Conservation (phyloP, 2,329 filamentous ascomycete species). For the Diaporthe sp. region DNA sequence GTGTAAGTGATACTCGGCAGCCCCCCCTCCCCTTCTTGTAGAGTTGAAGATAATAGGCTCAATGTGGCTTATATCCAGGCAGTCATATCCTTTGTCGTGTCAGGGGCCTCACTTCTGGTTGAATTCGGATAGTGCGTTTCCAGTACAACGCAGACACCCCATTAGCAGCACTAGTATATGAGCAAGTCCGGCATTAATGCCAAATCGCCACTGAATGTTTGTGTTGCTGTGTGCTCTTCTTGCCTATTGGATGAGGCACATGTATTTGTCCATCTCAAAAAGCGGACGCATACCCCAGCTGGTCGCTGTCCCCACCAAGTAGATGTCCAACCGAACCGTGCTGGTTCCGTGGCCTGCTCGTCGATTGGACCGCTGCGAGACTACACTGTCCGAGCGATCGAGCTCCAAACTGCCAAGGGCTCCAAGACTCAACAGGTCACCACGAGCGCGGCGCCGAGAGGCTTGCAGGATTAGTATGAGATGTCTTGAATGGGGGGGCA, state of each 20-base stretch:
- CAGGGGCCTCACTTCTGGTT: neutral
- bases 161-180: no score
- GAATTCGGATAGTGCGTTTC: neutral
- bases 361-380: neutral
- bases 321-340: no score
- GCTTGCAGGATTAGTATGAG: neutral
- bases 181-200: neutral
- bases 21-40: neutral
- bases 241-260: neutral
- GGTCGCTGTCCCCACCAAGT: neutral
- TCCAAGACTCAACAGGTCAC: neutral
- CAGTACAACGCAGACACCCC: neutral
- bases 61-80: no score
- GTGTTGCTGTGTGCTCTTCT: neutral
- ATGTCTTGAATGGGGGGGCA: neutral
- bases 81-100: neutral
- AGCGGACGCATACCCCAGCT: neutral
- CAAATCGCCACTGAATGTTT: no score
- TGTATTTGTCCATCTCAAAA: no score
- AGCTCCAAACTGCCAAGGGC: neutral
- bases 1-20: neutral
- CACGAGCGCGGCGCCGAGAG: neutral
- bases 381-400: neutral
- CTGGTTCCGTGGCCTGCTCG: neutral
- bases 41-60: neutral